Evolutionary conservation across 345 rosid genomes (phyloP).

Genomic region (Orychophragmus violaceus): DNA sequence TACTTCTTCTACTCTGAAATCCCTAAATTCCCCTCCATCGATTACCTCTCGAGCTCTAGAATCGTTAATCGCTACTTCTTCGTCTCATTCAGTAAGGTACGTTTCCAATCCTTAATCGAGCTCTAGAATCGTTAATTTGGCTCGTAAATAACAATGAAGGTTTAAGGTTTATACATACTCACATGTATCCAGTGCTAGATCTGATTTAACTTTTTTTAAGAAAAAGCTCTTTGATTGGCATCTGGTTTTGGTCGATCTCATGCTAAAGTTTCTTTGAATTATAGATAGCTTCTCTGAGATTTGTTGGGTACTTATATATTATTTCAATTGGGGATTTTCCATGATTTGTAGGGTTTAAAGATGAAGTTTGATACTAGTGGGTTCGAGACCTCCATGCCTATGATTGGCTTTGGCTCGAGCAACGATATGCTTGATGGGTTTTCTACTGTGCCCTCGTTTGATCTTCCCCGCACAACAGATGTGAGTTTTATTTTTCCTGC

Average conservation of each 20-base stretch:
- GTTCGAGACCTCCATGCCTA: slow-evolving; percentile 44
- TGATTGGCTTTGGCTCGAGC: no score
- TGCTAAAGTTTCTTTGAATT: neutral
- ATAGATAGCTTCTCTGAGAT: neutral
- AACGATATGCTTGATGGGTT: no score
- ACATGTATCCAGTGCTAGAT: slow-evolving; percentile 9
- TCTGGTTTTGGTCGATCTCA: no score
- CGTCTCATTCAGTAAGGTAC: slow-evolving; percentile 15
- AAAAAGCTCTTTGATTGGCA: no score
- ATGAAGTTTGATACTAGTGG: slow-evolving; percentile 90
- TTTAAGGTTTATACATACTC: neutral
- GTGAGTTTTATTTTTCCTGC: no score
- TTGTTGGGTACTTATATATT: neutral
- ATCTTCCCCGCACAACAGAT: no score
- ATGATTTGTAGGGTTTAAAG: slow-evolving; percentile 17
- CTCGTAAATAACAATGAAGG: neutral
- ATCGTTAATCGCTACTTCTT: no score
- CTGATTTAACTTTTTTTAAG: neutral
- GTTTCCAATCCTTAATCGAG: neutral
- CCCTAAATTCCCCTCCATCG: no score
- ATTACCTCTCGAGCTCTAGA: no score
- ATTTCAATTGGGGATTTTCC: neutral
- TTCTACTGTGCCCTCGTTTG: no score
- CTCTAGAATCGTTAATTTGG: neutral
- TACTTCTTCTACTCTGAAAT: no score